These are phyloP conservation scores for Amaranthus palmeri DNA, from an alignment of 148 eudicot genomes.

Conservation along the genomic window DNA sequence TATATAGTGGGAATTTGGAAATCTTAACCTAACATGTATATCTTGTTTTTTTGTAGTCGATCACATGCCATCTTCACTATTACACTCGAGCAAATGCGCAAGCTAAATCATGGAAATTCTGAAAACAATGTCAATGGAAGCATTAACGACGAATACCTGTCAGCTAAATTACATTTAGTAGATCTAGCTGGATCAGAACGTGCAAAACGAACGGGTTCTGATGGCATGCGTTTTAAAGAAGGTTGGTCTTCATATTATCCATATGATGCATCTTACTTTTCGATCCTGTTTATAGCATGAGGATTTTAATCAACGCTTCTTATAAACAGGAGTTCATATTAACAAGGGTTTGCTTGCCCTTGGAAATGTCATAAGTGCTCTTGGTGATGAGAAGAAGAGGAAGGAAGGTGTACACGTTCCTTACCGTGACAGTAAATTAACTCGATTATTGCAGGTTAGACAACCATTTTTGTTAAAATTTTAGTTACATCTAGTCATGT, in stretches of 20 bases:
- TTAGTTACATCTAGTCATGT: background rate
- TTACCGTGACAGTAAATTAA: slow-evolving; percentile 97
- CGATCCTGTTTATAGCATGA: slow-evolving; percentile 17
- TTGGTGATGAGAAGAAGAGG: slow-evolving; percentile 97
- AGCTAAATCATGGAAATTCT: slow-evolving; percentile 41
- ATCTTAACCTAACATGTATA: background rate
- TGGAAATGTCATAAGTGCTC: slow-evolving; percentile 96
- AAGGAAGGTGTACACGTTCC: slow-evolving; percentile 96
- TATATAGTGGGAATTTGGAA: background rate
- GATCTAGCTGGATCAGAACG: slow-evolving; percentile 99
- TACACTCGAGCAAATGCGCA: slow-evolving; percentile 89
- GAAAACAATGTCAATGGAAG: slow-evolving; percentile 48
- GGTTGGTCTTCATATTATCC: slow-evolving; percentile 33
- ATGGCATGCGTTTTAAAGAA: slow-evolving; percentile 99
- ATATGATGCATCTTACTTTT: background rate
- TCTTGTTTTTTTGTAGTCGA: slow-evolving; percentile 50
- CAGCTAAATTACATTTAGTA: slow-evolving; percentile 95
- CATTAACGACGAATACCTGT: slow-evolving; percentile 83
- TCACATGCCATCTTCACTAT: slow-evolving; percentile 99
- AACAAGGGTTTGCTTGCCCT: slow-evolving; percentile 98
- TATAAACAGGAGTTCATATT: slow-evolving; percentile 82
- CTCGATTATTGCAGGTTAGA: slow-evolving; percentile 91
- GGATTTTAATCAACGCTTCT: slow-evolving; percentile 3
- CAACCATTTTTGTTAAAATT: background rate
- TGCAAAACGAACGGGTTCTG: slow-evolving; percentile 98